Evolutionary conservation across 441 rosid species (phyloP), one percentile per base, ranked within the genome.

Genomic region (Rhodomyrtus psidioides): DNA sequence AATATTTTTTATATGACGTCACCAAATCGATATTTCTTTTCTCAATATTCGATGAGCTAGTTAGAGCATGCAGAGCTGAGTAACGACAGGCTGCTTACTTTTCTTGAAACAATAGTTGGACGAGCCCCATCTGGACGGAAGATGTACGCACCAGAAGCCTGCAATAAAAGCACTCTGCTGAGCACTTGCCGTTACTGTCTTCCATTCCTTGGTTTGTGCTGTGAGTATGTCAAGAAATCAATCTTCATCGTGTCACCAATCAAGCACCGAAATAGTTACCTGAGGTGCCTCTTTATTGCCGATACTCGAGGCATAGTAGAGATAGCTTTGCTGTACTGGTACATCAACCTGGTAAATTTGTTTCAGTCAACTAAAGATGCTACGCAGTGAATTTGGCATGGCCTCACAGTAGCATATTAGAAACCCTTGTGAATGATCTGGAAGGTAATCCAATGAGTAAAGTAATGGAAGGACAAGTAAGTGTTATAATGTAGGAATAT

Each of bases 111-210:
- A 55, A 91, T 55, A 83, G 34, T 90, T 83, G 98, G 93, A 83
- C 89, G 85, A 55, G 91, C 76, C 19, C 88, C 91, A 85, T 91
- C 83, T 26, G 99, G 99, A 83, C 97, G 93, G 88, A 96, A 96
- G 81, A 96, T 92, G 89, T 95, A 96, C 60, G 98, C 98, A 87
- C 98, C 95, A 2, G 98, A 95, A 86, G 88, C 90, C 93, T 95
- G 93, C 84, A 86, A 86, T 39, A 83, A 27, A 85, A 16, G 75
- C 54, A 55, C 57, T 23, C 46, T 19, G 46, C 42, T 74, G 81
- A n/a, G 49, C 39, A 44, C 9, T 54, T 54, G 23, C 56, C 19
- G 8, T 54, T 17, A 54, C 19, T 23, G 0, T 54, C 21, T 6
- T 16, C 23, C 9, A 54, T 19, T 54, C 56, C 56, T 54, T 54